Evolutionary conservation across 805 yeast species (phyloP).

Genomic region (Cyberlindnera mrakii): DNA sequence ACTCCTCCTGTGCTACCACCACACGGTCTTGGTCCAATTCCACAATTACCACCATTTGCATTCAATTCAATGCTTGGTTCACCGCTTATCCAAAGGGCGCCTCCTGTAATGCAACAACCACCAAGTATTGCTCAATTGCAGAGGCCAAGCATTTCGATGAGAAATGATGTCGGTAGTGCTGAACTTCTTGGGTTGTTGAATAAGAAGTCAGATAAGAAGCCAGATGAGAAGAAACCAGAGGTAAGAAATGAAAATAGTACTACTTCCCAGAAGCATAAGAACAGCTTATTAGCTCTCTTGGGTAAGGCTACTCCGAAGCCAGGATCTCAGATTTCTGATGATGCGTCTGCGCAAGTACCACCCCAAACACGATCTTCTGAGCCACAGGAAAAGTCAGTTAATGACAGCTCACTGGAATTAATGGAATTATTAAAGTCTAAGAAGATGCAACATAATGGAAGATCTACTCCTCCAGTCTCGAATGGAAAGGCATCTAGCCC

Average conservation of each 20-base stretch:
- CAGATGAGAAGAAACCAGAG: neutral
- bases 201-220: slow-evolving; percentile 16
- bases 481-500: neutral
- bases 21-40: slow-evolving; percentile 2
- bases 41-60: slow-evolving; percentile 6
- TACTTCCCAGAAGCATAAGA: slow-evolving; percentile 12
- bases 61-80: slow-evolving; percentile 9
- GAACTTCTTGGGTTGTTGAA: slow-evolving; percentile 40
- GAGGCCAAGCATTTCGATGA: slow-evolving; percentile 29
- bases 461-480: neutral
- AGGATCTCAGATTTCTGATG: neutral
- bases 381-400: neutral
- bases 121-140: slow-evolving; percentile 36
- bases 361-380: too few species aligned
- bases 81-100: slow-evolving; percentile 10
- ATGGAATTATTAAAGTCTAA: slow-evolving; percentile 5
- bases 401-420: slow-evolving; percentile 2
- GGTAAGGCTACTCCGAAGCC: neutral
- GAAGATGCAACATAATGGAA: neutral
- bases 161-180: slow-evolving; percentile 30
- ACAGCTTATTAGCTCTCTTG: slow-evolving; percentile 12
- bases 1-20: slow-evolving; percentile 12
- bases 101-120: slow-evolving; percentile 18
- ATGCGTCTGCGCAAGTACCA: neutral
- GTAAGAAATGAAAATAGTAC: neutral